Evolutionary conservation across 2,329 filamentous ascomycete species (phyloP).

Genomic region (Aspergillus puulaauensis): DNA sequence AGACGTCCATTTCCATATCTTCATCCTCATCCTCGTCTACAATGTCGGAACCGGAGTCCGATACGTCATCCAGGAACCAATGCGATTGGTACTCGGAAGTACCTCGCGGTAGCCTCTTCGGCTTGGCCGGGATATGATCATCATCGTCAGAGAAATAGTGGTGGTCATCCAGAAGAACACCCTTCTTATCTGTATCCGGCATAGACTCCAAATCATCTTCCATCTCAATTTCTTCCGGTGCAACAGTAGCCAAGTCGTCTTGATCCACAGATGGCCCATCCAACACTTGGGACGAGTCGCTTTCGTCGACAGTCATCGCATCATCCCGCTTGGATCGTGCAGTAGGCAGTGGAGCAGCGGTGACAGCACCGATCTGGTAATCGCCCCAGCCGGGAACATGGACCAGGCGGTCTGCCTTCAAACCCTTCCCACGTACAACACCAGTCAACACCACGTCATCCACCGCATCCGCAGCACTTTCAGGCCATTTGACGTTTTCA

Average conservation of each 20-base stretch:
- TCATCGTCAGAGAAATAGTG: constrained; percentile 97
- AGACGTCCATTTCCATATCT: constrained; percentile 54
- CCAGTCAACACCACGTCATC: constrained; percentile 75
- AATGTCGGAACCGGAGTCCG: constrained; percentile 81
- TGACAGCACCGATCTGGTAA: constrained; percentile 88
- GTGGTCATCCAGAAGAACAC: constrained; percentile 91
- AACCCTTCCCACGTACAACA: constrained; percentile 76
- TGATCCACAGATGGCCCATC: constrained; percentile 74
- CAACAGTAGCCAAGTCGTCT: constrained; percentile 79
- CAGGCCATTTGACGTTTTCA: constrained; percentile 74
- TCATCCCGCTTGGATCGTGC: constrained; percentile 56
- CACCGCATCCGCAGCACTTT: constrained; percentile 45
- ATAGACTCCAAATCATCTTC: constrained; percentile 60
- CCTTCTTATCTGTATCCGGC: constrained; percentile 66
- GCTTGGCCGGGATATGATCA: constrained; percentile 56
- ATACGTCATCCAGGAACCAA: constrained; percentile 84
- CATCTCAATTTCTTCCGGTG: constrained; percentile 84
- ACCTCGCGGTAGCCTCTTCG: constrained; percentile 79
- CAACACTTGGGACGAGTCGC: constrained; percentile 51
- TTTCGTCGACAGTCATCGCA: constrained; percentile 69
- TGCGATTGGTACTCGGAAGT: constrained; percentile 93
- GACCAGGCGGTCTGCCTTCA: constrained; percentile 87
- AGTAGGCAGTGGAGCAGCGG: constrained; percentile 66
- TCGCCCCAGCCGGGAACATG: constrained; percentile 93
- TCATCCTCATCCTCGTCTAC: constrained; percentile 62